Base-by-base conservation (phyloP, 202 grass and related monocot species). In the Saccharum hybrid region DNA sequence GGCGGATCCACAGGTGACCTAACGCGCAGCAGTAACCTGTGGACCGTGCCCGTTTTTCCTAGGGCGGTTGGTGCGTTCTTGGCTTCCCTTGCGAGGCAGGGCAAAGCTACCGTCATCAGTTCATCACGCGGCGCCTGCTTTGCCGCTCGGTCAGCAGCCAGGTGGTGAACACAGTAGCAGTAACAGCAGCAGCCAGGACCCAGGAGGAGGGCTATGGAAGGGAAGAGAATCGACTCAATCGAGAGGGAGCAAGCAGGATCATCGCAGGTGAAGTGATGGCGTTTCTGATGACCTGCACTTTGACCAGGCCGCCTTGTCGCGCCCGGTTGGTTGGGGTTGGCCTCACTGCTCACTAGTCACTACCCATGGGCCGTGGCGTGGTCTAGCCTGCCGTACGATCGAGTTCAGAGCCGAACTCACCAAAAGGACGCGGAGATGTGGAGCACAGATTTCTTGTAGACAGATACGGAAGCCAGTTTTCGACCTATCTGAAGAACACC, bases 281-380 rank as follows among this genome's bases (percentile, higher is more conserved):
- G 16, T 52, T 81, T 82, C 82, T 75, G 90, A 86, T 88, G 82
- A 85, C 68, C 86, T 85, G 82, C 41, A 71, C 26, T 79, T 91
- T 88, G 90, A 88, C 86, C 28, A 76, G 46, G 46, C 46, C 46
- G 46, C 13, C 45, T 14, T 12, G 45, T 48, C 0, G 23, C 81
- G 1, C 5, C 46, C 6, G 36, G 51, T 75, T 64, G 26, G 78
- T 79, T 43, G 77, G 64, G 76, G 76, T 74, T 82, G 79, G 85
- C 74, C 51, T 84, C 46, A 33, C 69, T 19, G 18, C 54, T 57
- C 54, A 57, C 52, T 57, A 48, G 45, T 48, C 45, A 48, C 48
- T 43, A 28, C 49, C 40, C 61, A 4, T 80, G 62, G 36, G 54
- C 7, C 65, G 16, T 28, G 41, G 45, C 34, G 4, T 36, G 36